Percentiles rank a stretch among this genome's conserved stretches.
phyloP scores from a whole-genome alignment of 106 monocot species.

The Dendrobium chrysotoxum region DNA sequence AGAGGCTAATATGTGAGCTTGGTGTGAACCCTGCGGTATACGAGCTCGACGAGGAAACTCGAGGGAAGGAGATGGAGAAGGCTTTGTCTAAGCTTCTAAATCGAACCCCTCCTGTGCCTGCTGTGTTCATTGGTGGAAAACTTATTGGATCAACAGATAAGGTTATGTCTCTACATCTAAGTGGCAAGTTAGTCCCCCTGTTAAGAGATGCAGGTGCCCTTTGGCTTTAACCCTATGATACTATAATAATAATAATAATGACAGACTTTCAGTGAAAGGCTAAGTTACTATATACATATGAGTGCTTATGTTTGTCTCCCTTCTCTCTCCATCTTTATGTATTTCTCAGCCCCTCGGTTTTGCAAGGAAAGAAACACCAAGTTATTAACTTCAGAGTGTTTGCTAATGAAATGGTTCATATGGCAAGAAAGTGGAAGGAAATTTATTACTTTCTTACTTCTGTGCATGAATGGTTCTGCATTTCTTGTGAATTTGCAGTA shows the following conservation, averaged over 20 bases:
- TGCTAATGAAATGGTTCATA: too few relatives aligned
- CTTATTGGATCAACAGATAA: constrained; percentile 16
- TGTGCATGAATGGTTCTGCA: too few relatives aligned
- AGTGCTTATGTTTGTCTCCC: too few relatives aligned
- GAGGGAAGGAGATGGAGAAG: constrained; percentile 23
- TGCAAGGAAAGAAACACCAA: too few relatives aligned
- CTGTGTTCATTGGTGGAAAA: constrained; percentile 18
- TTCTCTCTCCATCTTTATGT: background rate
- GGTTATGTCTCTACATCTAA: constrained; percentile 24
- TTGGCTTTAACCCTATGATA: constrained; percentile 7
- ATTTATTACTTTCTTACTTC: too few relatives aligned
- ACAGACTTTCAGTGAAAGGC: too few relatives aligned
- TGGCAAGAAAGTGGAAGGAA: too few relatives aligned
- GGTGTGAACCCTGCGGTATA: constrained; percentile 17
- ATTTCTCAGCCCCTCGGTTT: too few relatives aligned
- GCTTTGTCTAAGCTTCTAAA: constrained; percentile 15
- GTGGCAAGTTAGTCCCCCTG: constrained; percentile 20
- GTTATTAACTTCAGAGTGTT: too few relatives aligned
- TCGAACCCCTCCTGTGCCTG: constrained; percentile 18
- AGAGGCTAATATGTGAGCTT: constrained; percentile 13
- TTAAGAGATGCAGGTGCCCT: constrained; percentile 18
- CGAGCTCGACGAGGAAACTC: constrained; percentile 20
- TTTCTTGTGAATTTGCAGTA: too few relatives aligned
- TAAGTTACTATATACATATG: too few relatives aligned
- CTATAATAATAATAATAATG: too few relatives aligned